Conservation (phyloP, 1,139 yeast species). For the Saccharomyces hybrid region DNA sequence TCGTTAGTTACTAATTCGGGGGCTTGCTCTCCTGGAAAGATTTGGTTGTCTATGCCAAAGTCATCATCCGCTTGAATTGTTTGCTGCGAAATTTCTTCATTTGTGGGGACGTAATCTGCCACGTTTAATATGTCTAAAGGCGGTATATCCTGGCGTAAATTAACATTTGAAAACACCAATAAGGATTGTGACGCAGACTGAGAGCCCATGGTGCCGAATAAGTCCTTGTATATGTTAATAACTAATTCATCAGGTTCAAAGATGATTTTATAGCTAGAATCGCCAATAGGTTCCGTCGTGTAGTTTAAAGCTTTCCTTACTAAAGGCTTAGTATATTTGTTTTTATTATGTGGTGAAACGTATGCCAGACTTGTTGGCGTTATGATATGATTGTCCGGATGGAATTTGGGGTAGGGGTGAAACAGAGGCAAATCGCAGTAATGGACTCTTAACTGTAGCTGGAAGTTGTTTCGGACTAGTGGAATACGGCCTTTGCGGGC, state of each 20-base stretch:
- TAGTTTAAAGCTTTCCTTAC: slow-evolving; percentile 8
- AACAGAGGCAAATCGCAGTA: slow-evolving; percentile 1
- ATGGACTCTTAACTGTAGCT: slow-evolving; percentile 1
- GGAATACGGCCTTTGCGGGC: slow-evolving; percentile 4
- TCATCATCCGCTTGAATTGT: slow-evolving; percentile 1
- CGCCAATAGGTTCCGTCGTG: slow-evolving; percentile 9
- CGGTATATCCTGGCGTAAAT: slow-evolving; percentile 5
- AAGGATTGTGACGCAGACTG: slow-evolving; percentile 25
- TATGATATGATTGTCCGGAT: neutral
- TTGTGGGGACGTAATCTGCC: slow-evolving; percentile 8
- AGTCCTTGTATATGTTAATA: slow-evolving; percentile 18
- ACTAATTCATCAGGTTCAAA: slow-evolving; percentile 28
- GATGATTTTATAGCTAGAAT: slow-evolving; percentile 11
- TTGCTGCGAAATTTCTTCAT: slow-evolving; percentile 11
- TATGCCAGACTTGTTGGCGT: neutral
- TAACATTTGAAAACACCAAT: slow-evolving; percentile 18
- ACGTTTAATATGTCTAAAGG: slow-evolving; percentile 6
- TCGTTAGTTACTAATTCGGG: neutral
- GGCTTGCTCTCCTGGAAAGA: neutral
- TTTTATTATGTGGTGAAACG: slow-evolving; percentile 1
- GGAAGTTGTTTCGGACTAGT: slow-evolving; percentile 4
- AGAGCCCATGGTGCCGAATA: slow-evolving; percentile 22
- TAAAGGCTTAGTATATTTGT: slow-evolving; percentile 2
- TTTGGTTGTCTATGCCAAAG: neutral
- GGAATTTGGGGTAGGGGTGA: slow-evolving; percentile 1